Evolutionary conservation across 371 early-diverging fungal genomes (phyloP).

Genomic region (Mucor mucedo): DNA sequence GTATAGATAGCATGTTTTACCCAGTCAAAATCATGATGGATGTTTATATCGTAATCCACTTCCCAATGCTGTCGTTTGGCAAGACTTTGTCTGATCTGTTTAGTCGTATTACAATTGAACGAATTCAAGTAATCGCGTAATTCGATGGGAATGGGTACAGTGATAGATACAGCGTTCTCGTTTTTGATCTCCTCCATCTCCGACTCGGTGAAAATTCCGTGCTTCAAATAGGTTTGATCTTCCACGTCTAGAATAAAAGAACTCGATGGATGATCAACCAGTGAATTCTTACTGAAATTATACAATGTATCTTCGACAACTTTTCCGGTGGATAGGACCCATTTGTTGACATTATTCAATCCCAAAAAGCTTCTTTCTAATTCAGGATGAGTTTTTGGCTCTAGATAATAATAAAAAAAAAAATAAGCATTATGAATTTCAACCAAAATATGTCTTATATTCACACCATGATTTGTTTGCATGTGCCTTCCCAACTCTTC

Average conservation of each 20-base stretch:
- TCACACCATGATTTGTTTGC: no score
- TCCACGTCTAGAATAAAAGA: slow-evolving; percentile 20
- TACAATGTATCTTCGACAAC: slow-evolving; percentile 16
- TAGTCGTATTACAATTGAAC: slow-evolving; percentile 7
- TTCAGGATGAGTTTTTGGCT: slow-evolving; percentile 23
- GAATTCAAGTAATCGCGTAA: slow-evolving; percentile 12
- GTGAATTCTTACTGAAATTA: slow-evolving; percentile 11
- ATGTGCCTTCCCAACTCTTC: no score
- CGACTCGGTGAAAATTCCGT: slow-evolving; percentile 6
- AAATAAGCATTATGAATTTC: no score
- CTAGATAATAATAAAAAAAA: no score
- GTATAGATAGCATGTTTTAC: slow-evolving; percentile 15
- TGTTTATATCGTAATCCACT: slow-evolving; percentile 8
- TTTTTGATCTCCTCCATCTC: slow-evolving; percentile 14
- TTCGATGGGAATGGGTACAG: slow-evolving; percentile 2
- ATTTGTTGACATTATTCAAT: slow-evolving; percentile 17
- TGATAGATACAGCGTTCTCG: neutral
- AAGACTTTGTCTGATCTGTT: slow-evolving; percentile 13
- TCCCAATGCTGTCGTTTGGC: slow-evolving; percentile 18
- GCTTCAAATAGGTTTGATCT: slow-evolving; percentile 17
- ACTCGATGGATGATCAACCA: slow-evolving; percentile 20
- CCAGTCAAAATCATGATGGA: slow-evolving; percentile 24
- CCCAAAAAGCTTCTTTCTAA: slow-evolving; percentile 12
- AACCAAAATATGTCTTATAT: no score
- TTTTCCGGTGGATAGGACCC: slow-evolving; percentile 16